Conservation (phyloP, 345 rosid genomes). For the Iberis pinnata region DNA sequence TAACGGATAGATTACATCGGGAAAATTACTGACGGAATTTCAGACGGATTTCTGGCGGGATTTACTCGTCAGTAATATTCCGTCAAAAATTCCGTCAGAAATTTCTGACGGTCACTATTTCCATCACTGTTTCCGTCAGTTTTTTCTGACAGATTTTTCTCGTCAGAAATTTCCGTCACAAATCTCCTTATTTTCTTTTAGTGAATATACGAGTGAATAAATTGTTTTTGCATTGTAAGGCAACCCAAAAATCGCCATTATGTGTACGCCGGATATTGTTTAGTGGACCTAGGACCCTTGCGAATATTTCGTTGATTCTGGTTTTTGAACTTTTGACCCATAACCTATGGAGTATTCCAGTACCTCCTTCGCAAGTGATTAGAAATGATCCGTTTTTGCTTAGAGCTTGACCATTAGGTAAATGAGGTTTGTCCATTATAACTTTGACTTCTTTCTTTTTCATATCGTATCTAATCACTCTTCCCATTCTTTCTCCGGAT, state of each 20-base stretch:
- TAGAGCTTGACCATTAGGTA: slow-evolving; percentile 65
- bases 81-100: too few species aligned
- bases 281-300: slow-evolving; percentile 41
- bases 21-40: too few species aligned
- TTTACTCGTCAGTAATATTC: too few species aligned
- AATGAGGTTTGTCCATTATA: slow-evolving; percentile 33
- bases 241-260: slow-evolving; percentile 26
- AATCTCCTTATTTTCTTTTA: too few species aligned
- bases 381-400: slow-evolving; percentile 50
- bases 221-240: slow-evolving; percentile 10
- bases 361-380: slow-evolving; percentile 39
- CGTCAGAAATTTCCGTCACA: too few species aligned
- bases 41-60: too few species aligned
- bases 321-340: slow-evolving; percentile 43
- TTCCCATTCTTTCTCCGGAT: slow-evolving; percentile 8
- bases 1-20: too few species aligned
- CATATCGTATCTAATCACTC: slow-evolving; percentile 27
- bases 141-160: too few species aligned
- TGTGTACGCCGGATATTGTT: slow-evolving; percentile 52
- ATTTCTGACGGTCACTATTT: too few species aligned
- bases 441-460: slow-evolving; percentile 29
- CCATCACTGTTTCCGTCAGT: too few species aligned
- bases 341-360: slow-evolving; percentile 28
- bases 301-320: slow-evolving; percentile 38
- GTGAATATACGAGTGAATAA: slow-evolving; percentile 25